These are phyloP conservation scores for Beauveria varroae DNA, from an alignment of 2,329 filamentous ascomycete genomes.

Conservation along the genomic window DNA sequence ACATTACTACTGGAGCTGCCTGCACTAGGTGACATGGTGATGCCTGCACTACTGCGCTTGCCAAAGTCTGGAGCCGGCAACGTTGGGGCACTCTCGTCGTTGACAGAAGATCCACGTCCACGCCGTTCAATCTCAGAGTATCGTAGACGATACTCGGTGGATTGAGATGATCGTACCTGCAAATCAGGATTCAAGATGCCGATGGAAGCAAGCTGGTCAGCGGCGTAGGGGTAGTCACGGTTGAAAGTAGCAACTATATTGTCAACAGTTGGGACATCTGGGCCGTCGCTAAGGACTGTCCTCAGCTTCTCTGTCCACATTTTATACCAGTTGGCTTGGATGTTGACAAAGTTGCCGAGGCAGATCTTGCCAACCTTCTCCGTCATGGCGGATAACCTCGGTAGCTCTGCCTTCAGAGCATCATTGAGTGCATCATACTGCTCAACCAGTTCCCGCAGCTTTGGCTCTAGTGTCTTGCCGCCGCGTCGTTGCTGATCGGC, in stretches of 20 bases:
- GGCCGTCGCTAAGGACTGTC: conserved; percentile 58
- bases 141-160: conserved; percentile 45
- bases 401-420: conserved; percentile 85
- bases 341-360: conserved; percentile 73
- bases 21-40: conserved; percentile 49
- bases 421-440: conserved; percentile 90
- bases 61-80: conserved; percentile 60
- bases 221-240: conserved; percentile 68
- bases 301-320: conserved; percentile 80
- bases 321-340: conserved; percentile 76
- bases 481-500: conserved; percentile 68
- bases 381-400: conserved; percentile 72
- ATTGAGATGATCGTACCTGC: conserved; percentile 51
- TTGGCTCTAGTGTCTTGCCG: conserved; percentile 81
- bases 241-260: conserved; percentile 74
- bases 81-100: conserved; percentile 54
- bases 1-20: conserved; percentile 19
- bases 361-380: conserved; percentile 79
- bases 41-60: conserved; percentile 58
- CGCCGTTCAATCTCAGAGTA: conserved; percentile 44
- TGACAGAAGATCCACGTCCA: conserved; percentile 52
- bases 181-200: conserved; percentile 71
- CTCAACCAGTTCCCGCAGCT: conserved; percentile 74
- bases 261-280: conserved; percentile 55
- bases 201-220: conserved; percentile 63